These are phyloP conservation scores for Coleophoma crateriformis DNA, from an alignment of 2,329 filamentous ascomycete species.

Conservation along the genomic window DNA sequence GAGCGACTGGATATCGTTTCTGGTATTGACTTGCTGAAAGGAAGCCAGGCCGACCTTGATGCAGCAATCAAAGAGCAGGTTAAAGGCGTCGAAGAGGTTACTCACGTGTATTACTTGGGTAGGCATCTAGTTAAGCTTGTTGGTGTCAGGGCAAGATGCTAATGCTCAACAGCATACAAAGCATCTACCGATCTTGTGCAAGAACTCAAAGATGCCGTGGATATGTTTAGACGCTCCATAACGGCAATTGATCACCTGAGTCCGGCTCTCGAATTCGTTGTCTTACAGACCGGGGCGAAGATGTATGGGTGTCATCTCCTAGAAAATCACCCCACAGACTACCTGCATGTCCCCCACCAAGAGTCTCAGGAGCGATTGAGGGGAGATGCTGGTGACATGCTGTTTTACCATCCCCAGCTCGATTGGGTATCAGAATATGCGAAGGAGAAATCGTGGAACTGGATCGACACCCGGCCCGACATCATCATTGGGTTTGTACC, in stretches of 20 bases:
- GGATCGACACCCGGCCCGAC: conserved; percentile 33
- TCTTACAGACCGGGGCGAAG: conserved; percentile 30
- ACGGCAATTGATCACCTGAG: conserved; percentile 28
- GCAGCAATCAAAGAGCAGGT: conserved; percentile 26
- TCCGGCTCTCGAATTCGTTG: conserved; percentile 29
- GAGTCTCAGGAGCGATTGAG: conserved; percentile 28
- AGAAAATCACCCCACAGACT: conserved; percentile 29
- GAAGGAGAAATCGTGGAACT: conserved; percentile 32
- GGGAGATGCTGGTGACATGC: conserved; percentile 27
- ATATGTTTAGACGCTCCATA: conserved; percentile 34
- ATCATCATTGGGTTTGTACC: conserved; percentile 36
- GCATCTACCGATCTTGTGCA: conserved; percentile 30
- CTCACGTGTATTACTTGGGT: conserved; percentile 37
- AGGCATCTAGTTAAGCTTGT: conserved; percentile 1
- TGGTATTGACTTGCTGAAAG: conserved; percentile 34
- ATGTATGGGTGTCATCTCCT: conserved; percentile 36
- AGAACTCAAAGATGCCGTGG: conserved; percentile 32
- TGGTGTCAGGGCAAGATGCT: not conserved
- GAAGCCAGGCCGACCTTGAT: conserved; percentile 32
- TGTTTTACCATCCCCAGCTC: conserved; percentile 36
- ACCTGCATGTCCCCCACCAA: conserved; percentile 27
- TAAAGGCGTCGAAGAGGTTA: conserved; percentile 30
- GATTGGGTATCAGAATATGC: conserved; percentile 30
- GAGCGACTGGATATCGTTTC: conserved; percentile 33
- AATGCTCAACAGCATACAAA: conserved; percentile 30